These are phyloP conservation scores for Astrothelium subdiscretum DNA, from an alignment of 495 filamentous ascomycete genomes.

Conservation along the genomic window DNA sequence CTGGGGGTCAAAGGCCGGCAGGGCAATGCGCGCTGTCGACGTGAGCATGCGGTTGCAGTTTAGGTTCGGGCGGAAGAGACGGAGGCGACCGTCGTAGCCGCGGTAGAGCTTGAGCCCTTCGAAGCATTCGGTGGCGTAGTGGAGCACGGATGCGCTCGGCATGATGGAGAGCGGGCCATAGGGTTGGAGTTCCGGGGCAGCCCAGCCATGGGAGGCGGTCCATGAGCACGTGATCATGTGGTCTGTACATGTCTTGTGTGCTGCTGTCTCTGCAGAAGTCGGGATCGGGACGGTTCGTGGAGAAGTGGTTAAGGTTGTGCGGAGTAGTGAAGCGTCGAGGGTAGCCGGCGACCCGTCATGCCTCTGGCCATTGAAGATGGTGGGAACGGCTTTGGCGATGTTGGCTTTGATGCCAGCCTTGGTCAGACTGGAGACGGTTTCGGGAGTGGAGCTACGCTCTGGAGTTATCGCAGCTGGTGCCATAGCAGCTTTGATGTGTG, in stretches of 20 bases:
- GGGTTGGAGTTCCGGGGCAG: constrained; percentile 62
- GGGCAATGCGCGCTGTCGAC: constrained; percentile 60
- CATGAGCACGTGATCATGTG: constrained; percentile 79
- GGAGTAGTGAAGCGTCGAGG: constrained; percentile 66
- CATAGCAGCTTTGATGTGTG: constrained; percentile 3
- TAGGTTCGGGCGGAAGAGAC: constrained; percentile 71
- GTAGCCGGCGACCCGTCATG: constrained; percentile 20
- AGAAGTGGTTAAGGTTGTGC: constrained; percentile 51
- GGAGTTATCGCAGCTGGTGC: constrained; percentile 14
- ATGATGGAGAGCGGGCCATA: constrained; percentile 71
- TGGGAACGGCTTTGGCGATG: constrained; percentile 12
- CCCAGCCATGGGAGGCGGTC: constrained; percentile 59
- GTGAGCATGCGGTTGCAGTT: constrained; percentile 65
- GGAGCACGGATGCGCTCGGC: constrained; percentile 73
- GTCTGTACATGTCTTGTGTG: constrained; percentile 52
- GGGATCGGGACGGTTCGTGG: constrained; percentile 54
- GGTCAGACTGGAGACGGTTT: constrained; percentile 19
- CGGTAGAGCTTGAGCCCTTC: constrained; percentile 85
- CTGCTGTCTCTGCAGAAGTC: constrained; percentile 35
- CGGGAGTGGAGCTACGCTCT: constrained; percentile 7
- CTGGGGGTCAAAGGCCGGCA: constrained; percentile 60
- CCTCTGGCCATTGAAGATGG: constrained; percentile 7
- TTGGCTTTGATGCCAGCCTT: constrained; percentile 23
- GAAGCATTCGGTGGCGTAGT: constrained; percentile 90
- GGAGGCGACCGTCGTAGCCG: constrained; percentile 67